A percentile compares a stretch with the other conserved stretches of the same genome.
phyloP scores from a whole-genome alignment of 148 eudicot species.

The Suaeda aralocaspica region DNA sequence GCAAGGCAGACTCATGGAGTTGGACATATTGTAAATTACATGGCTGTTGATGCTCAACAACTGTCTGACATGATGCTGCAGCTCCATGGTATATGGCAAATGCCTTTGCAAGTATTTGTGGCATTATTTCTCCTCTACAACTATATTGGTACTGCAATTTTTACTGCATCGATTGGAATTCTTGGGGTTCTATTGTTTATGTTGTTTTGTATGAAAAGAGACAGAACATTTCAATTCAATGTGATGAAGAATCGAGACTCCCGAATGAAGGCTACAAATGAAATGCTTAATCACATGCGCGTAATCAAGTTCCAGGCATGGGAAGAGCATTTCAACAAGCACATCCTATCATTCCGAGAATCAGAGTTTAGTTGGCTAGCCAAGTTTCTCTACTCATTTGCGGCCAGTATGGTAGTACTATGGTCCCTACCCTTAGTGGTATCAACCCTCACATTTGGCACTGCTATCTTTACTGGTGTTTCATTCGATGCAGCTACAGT shows the following conservation, averaged over 20 bases:
- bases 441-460: conserved; percentile 67
- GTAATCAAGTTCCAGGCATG: conserved; percentile 96
- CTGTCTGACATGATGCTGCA: conserved; percentile 96
- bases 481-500: conserved; percentile 75
- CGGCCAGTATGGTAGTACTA: conserved; percentile 58
- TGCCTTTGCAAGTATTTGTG: conserved; percentile 68
- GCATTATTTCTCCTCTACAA: conserved; percentile 56
- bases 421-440: conserved; percentile 73
- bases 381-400: conserved; percentile 62
- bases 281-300: conserved; percentile 90
- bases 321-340: conserved; percentile 80
- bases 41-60: conserved; percentile 98
- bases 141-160: conserved; percentile 44
- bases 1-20: conserved; percentile 85
- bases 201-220: conserved; percentile 46
- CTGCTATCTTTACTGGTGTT: conserved; percentile 59
- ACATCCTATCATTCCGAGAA: conserved; percentile 55
- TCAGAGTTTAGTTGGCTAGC: conserved; percentile 70
- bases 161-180: conserved; percentile 55
- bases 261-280: conserved; percentile 90
- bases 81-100: conserved; percentile 79
- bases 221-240: conserved; percentile 54
- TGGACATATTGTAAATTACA: conserved; percentile 91
- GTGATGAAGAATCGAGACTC: conserved; percentile 70
- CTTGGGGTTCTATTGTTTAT: conserved; percentile 47